A percentile compares a stretch with the other conserved stretches of the same genome.
Evolutionary conservation across 2,329 filamentous ascomycete species (phyloP).

Genomic region (Coleophoma cylindrospora): DNA sequence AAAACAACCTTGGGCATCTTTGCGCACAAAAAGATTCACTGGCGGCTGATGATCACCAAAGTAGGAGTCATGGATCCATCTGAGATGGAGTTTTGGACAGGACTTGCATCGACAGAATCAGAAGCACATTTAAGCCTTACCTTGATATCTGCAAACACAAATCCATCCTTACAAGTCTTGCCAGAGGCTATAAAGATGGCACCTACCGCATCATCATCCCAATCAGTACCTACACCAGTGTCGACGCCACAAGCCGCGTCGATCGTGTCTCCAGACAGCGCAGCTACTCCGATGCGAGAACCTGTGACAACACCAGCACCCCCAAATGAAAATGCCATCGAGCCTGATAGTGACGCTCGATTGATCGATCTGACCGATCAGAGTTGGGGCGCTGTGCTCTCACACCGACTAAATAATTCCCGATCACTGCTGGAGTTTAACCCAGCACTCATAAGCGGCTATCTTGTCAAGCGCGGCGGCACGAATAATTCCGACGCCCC

Average conservation of each 20-base stretch:
- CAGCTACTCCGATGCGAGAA: constrained; percentile 29
- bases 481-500: constrained; percentile 51
- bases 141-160: constrained; percentile 60
- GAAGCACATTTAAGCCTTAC: constrained; percentile 48
- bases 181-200: constrained; percentile 46
- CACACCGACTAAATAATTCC: constrained; percentile 60
- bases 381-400: constrained; percentile 68
- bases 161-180: constrained; percentile 58
- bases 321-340: constrained; percentile 34
- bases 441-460: constrained; percentile 57
- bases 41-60: constrained; percentile 73
- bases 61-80: constrained; percentile 62
- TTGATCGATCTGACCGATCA: constrained; percentile 71
- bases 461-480: constrained; percentile 60
- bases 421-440: constrained; percentile 47
- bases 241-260: constrained; percentile 55
- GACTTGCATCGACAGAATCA: constrained; percentile 45
- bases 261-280: constrained; percentile 52
- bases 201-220: constrained; percentile 35
- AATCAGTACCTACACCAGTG: constrained; percentile 51
- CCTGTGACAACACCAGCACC: constrained; percentile 24
- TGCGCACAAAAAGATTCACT: constrained; percentile 64
- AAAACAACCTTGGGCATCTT: constrained; percentile 71
- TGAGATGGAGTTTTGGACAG: constrained; percentile 57
- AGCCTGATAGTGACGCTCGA: constrained; percentile 60